Evolutionary conservation across 805 yeast species (phyloP).

Genomic region (Kockiozyma suomiensis): DNA sequence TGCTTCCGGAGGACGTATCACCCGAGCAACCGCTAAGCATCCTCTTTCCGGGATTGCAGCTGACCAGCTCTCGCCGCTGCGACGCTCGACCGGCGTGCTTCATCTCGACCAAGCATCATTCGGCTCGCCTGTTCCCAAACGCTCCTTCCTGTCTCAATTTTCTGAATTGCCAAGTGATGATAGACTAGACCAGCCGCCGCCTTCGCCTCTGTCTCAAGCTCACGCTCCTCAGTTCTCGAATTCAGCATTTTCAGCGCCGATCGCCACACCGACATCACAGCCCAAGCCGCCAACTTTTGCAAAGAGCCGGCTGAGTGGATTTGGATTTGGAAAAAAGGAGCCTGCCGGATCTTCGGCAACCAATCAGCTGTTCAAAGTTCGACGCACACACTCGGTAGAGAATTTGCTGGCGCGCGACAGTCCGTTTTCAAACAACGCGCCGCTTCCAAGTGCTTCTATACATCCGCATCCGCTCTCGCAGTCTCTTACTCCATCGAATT

Average conservation of each 20-base stretch:
- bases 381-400: conserved; percentile 37
- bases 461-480: conserved; percentile 35
- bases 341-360: neutral
- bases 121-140: conserved; percentile 33
- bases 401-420: conserved; percentile 27
- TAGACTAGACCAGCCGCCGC: conserved; percentile 6
- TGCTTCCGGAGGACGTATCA: conserved; percentile 19
- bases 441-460: conserved; percentile 23
- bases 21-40: conserved; percentile 29
- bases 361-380: conserved; percentile 31
- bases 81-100: conserved; percentile 47
- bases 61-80: conserved; percentile 38
- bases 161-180: conserved; percentile 7
- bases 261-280: neutral
- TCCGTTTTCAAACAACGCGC: conserved; percentile 28
- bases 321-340: conserved; percentile 11
- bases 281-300: conserved; percentile 2
- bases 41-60: conserved; percentile 13
- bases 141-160: conserved; percentile 12
- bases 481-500: conserved; percentile 27
- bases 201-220: neutral
- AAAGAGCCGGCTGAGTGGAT: conserved; percentile 6
- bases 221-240: neutral
- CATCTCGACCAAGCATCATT: conserved; percentile 46
- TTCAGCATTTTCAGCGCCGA: neutral